A percentile compares a stretch with the other conserved stretches of the same genome.
phyloP scores from a whole-genome alignment of 169 alveolate genomes.

The Perkinsus marinus region DNA sequence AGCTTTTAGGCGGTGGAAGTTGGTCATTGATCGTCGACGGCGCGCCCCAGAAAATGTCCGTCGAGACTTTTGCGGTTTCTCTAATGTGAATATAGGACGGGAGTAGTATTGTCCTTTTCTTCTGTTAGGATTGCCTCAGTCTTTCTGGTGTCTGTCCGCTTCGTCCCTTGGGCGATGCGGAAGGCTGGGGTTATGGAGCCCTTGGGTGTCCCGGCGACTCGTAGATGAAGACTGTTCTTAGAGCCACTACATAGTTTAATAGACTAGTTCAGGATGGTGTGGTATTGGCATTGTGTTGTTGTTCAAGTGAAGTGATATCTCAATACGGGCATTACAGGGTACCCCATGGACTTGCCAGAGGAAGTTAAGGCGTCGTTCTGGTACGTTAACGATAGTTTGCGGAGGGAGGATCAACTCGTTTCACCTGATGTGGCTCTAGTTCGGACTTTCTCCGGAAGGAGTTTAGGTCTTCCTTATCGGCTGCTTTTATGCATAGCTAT shows the following conservation, averaged over 20 bases:
- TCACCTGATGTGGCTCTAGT: too few relatives aligned
- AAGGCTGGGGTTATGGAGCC: neutral
- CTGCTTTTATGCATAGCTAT: neutral
- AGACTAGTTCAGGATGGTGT: too few relatives aligned
- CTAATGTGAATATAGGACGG: neutral
- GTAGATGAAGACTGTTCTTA: neutral
- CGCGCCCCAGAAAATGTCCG: too few relatives aligned
- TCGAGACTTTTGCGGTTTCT: neutral
- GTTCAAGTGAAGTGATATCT: neutral
- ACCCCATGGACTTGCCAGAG: too few relatives aligned
- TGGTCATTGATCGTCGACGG: neutral
- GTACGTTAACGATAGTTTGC: too few relatives aligned
- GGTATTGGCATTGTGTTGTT: neutral
- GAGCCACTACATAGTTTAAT: too few relatives aligned
- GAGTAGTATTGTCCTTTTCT: neutral
- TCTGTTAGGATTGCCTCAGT: neutral
- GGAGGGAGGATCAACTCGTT: too few relatives aligned
- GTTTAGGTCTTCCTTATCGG: neutral
- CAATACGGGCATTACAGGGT: neutral
- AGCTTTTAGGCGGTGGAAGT: neutral
- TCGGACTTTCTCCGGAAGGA: too few relatives aligned
- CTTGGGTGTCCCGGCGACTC: neutral
- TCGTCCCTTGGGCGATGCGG: neutral
- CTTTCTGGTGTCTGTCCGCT: neutral
- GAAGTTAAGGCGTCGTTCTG: too few relatives aligned